These are phyloP conservation scores for Cladosporium sp. DNA, from an alignment of 2,329 filamentous ascomycete species.

Conservation along the genomic window DNA sequence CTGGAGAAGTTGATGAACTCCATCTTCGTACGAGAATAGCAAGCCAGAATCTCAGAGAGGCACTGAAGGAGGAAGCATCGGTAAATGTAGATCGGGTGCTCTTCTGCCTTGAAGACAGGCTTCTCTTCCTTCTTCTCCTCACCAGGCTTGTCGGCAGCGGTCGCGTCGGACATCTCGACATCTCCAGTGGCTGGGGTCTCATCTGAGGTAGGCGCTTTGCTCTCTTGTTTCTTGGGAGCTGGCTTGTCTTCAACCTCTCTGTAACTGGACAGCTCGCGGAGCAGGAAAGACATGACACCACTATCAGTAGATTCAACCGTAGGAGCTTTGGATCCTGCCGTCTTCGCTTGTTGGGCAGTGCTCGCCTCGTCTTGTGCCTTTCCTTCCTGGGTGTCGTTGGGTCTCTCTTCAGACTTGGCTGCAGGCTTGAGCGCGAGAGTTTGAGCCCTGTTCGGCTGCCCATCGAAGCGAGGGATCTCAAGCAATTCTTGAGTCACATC, in stretches of 20 bases:
- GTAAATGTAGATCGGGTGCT: constrained; percentile 95
- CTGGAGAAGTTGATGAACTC: constrained; percentile 99
- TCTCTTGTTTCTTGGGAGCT: constrained; percentile 38
- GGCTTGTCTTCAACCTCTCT: constrained; percentile 89
- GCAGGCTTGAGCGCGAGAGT: constrained; percentile 46
- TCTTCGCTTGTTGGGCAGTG: constrained; percentile 55
- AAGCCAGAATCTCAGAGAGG: constrained; percentile 81
- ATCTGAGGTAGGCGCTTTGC: constrained; percentile 36
- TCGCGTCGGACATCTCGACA: constrained; percentile 47
- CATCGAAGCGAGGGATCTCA: constrained; percentile 63
- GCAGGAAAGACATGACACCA: constrained; percentile 91
- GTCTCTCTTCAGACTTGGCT: constrained; percentile 7
- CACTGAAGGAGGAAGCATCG: constrained; percentile 93
- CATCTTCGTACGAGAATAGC: constrained; percentile 91
- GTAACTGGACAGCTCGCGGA: constrained; percentile 88
- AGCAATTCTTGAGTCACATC: constrained; percentile 82
- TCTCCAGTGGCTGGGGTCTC: constrained; percentile 38
- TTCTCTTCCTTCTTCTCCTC: constrained; percentile 63
- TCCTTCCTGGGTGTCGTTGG: constrained; percentile 46
- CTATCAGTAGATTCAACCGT: constrained; percentile 87
- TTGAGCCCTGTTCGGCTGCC: constrained; percentile 48
- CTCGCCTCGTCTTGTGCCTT: constrained; percentile 32
- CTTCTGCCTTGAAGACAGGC: constrained; percentile 78
- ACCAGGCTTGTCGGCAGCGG: constrained; percentile 16
- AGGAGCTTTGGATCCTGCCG: constrained; percentile 70